phyloP scores from a whole-genome alignment of 2,329 filamentous ascomycete genomes.

The Shiraia sp. region DNA sequence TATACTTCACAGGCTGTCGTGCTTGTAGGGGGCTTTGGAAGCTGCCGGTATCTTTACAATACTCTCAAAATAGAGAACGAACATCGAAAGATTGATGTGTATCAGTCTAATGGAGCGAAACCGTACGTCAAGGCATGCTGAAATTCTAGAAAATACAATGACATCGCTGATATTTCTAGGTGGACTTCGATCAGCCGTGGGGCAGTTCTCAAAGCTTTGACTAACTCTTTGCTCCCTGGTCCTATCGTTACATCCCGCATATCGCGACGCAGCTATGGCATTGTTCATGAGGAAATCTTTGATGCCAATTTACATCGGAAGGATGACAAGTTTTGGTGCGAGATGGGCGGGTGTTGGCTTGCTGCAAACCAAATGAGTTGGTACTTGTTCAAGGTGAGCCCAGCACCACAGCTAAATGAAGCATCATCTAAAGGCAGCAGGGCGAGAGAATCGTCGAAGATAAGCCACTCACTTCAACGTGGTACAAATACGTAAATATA shows the following conservation, averaged over 20 bases:
- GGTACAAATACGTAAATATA: no score
- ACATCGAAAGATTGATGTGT: conserved; percentile 11
- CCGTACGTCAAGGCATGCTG: background rate
- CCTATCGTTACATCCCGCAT: conserved; percentile 6
- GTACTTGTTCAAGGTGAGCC: no score
- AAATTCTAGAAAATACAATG: background rate
- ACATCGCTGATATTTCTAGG: no score
- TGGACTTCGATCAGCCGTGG: conserved; percentile 16
- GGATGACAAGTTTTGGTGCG: conserved; percentile 1
- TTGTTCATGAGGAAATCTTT: background rate
- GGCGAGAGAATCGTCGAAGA: no score
- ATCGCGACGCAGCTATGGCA: conserved; percentile 10
- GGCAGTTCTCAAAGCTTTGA: conserved; percentile 8
- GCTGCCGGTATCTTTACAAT: conserved; percentile 13
- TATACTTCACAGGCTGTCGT: conserved; percentile 5
- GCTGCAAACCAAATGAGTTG: no score
- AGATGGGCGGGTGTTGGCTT: background rate
- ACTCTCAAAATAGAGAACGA: conserved; percentile 3
- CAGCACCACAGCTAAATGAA: no score
- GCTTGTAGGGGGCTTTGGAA: conserved; percentile 15
- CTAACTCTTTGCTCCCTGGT: background rate
- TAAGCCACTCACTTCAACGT: no score
- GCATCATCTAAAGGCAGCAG: no score
- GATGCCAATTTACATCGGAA: conserved; percentile 2
- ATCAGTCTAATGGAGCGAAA: conserved; percentile 3